These are phyloP conservation scores for Hymenoscyphus fraxineus DNA, from an alignment of 2,329 filamentous ascomycete genomes.

Conservation along the genomic window DNA sequence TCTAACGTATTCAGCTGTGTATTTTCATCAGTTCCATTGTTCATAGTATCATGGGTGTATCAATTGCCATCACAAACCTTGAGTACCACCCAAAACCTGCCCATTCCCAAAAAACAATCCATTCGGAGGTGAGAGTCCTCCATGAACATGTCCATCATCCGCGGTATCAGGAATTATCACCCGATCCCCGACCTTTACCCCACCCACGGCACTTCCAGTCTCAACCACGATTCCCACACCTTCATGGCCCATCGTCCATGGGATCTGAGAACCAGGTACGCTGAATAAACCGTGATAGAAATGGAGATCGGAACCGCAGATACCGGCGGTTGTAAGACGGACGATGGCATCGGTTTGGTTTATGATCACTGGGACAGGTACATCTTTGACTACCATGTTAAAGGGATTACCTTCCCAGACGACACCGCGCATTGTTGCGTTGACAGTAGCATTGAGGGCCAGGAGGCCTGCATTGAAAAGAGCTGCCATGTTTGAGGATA, in stretches of 20 bases:
- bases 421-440: background rate
- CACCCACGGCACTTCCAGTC: background rate
- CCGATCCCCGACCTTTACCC: background rate
- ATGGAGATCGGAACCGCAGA: conserved; percentile 1
- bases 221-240: background rate
- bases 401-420: background rate
- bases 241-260: background rate
- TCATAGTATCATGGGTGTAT: too few relatives aligned
- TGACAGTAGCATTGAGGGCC: too few relatives aligned
- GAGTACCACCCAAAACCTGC: too few relatives aligned
- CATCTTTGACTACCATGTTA: background rate
- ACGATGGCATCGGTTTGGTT: background rate
- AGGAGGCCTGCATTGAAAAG: too few relatives aligned
- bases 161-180: background rate
- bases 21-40: too few relatives aligned
- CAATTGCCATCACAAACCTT: too few relatives aligned
- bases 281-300: background rate
- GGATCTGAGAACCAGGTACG: background rate
- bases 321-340: background rate
- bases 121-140: too few relatives aligned
- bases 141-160: too few relatives aligned
- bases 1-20: background rate
- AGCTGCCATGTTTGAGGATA: too few relatives aligned
- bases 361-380: background rate
- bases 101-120: too few relatives aligned